These are phyloP conservation scores for Claviceps arundinis DNA, from an alignment of 2,329 filamentous ascomycete species.

Conservation along the genomic window DNA sequence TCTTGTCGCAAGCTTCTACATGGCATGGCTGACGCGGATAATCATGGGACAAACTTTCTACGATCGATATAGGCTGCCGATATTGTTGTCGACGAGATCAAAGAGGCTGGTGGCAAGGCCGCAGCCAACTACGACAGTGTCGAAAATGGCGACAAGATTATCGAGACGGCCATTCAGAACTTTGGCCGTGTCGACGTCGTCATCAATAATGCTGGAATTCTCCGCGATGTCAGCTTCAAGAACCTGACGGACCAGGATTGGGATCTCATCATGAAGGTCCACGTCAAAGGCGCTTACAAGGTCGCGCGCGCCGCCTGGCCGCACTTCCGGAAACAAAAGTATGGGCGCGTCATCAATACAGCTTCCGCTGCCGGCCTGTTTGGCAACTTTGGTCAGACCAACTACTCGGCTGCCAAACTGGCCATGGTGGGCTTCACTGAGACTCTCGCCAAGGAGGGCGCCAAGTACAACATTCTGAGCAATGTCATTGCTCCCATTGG, in stretches of 20 bases:
- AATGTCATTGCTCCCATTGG: constrained; percentile 88
- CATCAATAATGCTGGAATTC: constrained; percentile 95
- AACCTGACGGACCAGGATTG: constrained; percentile 97
- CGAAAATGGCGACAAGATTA: constrained; percentile 86
- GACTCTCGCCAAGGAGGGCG: constrained; percentile 91
- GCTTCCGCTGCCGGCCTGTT: constrained; percentile 92
- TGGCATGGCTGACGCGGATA: not conserved
- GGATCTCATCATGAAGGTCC: constrained; percentile 88
- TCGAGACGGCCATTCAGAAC: constrained; percentile 69
- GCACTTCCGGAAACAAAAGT: constrained; percentile 98
- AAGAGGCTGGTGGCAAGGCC: constrained; percentile 79
- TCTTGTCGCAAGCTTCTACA: not conserved
- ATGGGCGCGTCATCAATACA: constrained; percentile 90
- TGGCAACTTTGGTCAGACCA: constrained; percentile 88
- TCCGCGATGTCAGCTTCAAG: constrained; percentile 93
- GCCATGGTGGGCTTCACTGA: constrained; percentile 94
- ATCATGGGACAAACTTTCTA: not conserved
- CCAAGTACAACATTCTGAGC: constrained; percentile 93
- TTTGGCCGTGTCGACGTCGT: constrained; percentile 87
- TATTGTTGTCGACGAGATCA: constrained; percentile 72
- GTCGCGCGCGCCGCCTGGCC: constrained; percentile 91
- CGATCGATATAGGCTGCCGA: constrained; percentile 52
- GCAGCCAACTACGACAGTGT: constrained; percentile 96
- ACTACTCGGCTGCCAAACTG: constrained; percentile 95
- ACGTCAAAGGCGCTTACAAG: constrained; percentile 91